Percentiles rank a stretch among this genome's conserved stretches.
These are phyloP conservation scores for Chaetomium strumarium DNA, from an alignment of 2,329 filamentous ascomycete species.

Conservation along the genomic window DNA sequence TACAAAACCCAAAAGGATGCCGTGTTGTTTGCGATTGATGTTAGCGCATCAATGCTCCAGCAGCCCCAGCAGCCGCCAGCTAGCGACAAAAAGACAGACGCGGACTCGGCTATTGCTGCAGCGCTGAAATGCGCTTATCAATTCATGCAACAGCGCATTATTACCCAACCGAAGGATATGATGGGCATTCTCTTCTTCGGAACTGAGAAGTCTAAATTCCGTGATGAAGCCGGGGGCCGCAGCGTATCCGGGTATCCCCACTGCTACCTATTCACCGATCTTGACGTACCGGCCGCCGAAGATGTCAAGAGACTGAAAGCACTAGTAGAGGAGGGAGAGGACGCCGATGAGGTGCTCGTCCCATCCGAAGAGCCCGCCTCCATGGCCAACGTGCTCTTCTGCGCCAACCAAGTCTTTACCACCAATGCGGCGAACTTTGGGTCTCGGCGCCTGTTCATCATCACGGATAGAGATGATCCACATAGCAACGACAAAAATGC, in stretches of 20 bases:
- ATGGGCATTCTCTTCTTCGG: conserved; percentile 93
- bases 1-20: conserved; percentile 95
- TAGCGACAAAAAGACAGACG: conserved; percentile 66
- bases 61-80: conserved; percentile 57
- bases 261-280: conserved; percentile 84
- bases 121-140: conserved; percentile 91
- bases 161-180: conserved; percentile 93
- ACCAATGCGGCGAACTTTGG: conserved; percentile 92
- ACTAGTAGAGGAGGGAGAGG: conserved; percentile 72
- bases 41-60: conserved; percentile 81
- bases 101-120: conserved; percentile 71
- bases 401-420: conserved; percentile 93
- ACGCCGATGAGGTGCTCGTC: conserved; percentile 60
- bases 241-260: conserved; percentile 69
- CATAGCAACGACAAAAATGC: conserved; percentile 66
- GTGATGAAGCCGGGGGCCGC: conserved; percentile 55
- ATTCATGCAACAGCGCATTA: conserved; percentile 97
- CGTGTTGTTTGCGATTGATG: conserved; percentile 92
- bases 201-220: conserved; percentile 76
- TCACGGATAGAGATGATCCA: conserved; percentile 90
- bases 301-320: conserved; percentile 76
- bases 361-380: conserved; percentile 64
- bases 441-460: conserved; percentile 86
- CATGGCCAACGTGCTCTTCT: conserved; percentile 89
- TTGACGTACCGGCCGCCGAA: conserved; percentile 78